These are phyloP conservation scores for Grifola frondosa DNA, from an alignment of 1,284 basidiomycete species.

Conservation along the genomic window DNA sequence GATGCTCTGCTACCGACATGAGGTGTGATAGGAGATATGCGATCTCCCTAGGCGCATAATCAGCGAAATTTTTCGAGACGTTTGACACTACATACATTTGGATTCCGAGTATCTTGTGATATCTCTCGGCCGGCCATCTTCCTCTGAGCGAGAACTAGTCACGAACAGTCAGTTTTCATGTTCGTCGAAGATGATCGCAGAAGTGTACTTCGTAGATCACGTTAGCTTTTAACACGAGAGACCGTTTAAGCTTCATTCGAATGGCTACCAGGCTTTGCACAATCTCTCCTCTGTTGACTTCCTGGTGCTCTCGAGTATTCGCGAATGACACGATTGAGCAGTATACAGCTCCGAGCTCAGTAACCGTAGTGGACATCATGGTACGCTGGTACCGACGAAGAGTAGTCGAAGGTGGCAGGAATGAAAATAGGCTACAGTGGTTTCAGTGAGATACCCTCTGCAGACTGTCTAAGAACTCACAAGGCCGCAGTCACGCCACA, in stretches of 20 bases:
- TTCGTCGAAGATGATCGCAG: not conserved
- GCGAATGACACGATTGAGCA: conserved; percentile 70
- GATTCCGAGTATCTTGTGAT: conserved; percentile 62
- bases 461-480: conserved; percentile 36
- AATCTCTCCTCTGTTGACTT: conserved; percentile 51
- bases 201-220: conserved; percentile 62
- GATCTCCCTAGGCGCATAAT: conserved; percentile 47
- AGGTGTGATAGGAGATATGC: conserved; percentile 63
- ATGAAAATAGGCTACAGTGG: conserved; percentile 55
- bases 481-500: conserved; percentile 65
- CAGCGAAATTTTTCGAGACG: too few species aligned
- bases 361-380: conserved; percentile 58
- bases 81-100: conserved; percentile 48
- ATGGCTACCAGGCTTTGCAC: conserved; percentile 60
- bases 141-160: conserved; percentile 67
- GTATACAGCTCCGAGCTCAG: conserved; percentile 63
- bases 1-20: conserved; percentile 59
- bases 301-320: conserved; percentile 41
- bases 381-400: conserved; percentile 67
- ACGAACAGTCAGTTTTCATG: not conserved
- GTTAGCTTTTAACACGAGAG: conserved; percentile 54
- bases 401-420: conserved; percentile 69
- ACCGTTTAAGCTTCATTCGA: conserved; percentile 61
- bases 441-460: not conserved
- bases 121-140: conserved; percentile 67